A percentile compares a stretch with the other conserved stretches of the same genome.
Evolutionary conservation across 768 basidiomycete genomes (phyloP).

Genomic region (Lactarius indigo): DNA sequence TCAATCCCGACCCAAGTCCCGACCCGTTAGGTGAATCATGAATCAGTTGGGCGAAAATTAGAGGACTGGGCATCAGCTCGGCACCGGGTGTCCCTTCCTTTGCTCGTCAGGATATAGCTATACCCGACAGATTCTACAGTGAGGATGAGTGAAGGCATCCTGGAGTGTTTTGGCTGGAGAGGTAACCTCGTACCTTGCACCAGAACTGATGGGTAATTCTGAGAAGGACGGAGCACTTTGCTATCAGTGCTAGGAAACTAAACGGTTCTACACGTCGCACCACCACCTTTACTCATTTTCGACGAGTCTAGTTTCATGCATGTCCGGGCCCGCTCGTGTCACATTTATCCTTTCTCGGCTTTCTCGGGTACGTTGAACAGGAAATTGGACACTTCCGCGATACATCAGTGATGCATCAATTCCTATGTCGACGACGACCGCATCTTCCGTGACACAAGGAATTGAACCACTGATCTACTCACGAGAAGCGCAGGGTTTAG

Average conservation of each 20-base stretch:
- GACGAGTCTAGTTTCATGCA: not conserved
- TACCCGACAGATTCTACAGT: no score
- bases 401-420: not conserved
- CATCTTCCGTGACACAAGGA: not conserved
- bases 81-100: not conserved
- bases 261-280: not conserved
- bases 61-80: no score
- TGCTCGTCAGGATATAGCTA: not conserved
- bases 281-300: not conserved
- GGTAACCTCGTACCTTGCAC: not conserved
- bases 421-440: not conserved
- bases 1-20: no score
- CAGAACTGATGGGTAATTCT: not conserved
- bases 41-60: not conserved
- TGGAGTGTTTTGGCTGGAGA: not conserved
- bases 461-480: no score
- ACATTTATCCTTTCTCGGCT: not conserved
- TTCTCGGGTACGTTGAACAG: not conserved
- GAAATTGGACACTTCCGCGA: not conserved
- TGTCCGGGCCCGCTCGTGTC: not conserved
- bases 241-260: not conserved
- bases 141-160: not conserved
- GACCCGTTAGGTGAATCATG: not conserved
- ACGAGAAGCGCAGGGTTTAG: not conserved
- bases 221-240: not conserved